Percentiles rank a stretch among this genome's conserved stretches.
phyloP scores from a whole-genome alignment of 441 rosid genomes.

The Jatropha podagrica region DNA sequence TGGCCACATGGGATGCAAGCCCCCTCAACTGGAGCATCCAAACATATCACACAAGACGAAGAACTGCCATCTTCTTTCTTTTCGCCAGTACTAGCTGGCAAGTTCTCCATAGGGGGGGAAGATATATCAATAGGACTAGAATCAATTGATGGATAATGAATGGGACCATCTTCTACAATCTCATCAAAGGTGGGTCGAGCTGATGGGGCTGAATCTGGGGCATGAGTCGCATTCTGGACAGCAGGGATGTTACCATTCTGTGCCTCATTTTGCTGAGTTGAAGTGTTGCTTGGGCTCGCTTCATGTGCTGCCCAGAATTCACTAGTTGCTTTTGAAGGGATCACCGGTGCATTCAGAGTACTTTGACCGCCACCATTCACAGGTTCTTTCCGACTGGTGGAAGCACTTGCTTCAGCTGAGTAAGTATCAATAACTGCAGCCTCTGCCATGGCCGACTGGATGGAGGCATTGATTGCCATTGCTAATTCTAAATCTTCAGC shows the following conservation, averaged over 20 bases:
- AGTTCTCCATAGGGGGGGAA: slow-evolving; percentile 30
- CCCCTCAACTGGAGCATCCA: slow-evolving; percentile 90
- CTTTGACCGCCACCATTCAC: slow-evolving; percentile 16
- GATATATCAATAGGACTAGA: slow-evolving; percentile 47
- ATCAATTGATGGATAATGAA: slow-evolving; percentile 81
- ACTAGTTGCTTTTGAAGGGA: slow-evolving; percentile 37
- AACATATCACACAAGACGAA: slow-evolving; percentile 69
- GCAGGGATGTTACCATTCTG: slow-evolving; percentile 17
- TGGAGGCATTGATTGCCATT: slow-evolving; percentile 73
- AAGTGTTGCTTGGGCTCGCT: slow-evolving; percentile 24
- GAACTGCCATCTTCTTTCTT: slow-evolving; percentile 50
- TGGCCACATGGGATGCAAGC: slow-evolving; percentile 97
- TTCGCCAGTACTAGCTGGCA: slow-evolving; percentile 34
- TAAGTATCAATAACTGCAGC: slow-evolving; percentile 34
- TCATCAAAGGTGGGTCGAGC: slow-evolving; percentile 53
- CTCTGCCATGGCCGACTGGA: slow-evolving; percentile 54
- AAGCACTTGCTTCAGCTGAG: slow-evolving; percentile 44
- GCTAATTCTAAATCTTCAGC: slow-evolving; percentile 62
- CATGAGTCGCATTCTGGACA: slow-evolving; percentile 19
- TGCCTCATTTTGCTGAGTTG: slow-evolving; percentile 21
- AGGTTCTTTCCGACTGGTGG: slow-evolving; percentile 35
- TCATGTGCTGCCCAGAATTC: slow-evolving; percentile 26
- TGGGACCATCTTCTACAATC: slow-evolving; percentile 53
- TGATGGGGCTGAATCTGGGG: slow-evolving; percentile 45
- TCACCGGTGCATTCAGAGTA: slow-evolving; percentile 23